Conservation (phyloP, 768 basidiomycete species). For the Tricholoma sp. region DNA sequence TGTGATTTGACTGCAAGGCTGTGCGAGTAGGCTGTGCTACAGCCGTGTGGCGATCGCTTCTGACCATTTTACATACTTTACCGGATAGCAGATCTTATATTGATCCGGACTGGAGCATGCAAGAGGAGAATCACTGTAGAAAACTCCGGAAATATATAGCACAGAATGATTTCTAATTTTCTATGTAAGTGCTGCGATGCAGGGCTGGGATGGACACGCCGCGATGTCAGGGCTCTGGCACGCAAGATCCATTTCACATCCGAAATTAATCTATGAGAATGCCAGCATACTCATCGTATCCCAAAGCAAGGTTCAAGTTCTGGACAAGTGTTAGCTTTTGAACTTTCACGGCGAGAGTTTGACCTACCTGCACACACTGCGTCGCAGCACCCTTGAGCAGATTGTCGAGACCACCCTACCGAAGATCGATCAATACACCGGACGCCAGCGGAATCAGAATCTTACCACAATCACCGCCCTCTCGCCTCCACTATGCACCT, state of each 20-base stretch:
- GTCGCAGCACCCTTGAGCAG: conserved; percentile 97
- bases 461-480: conserved; percentile 91
- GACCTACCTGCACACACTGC: conserved; percentile 88
- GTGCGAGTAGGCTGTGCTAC: background rate
- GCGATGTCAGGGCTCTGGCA: background rate
- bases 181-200: background rate
- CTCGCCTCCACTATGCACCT: conserved; percentile 85
- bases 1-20: background rate
- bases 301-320: conserved; percentile 89
- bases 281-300: conserved; percentile 80
- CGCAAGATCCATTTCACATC: background rate
- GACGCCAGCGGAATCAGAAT: conserved; percentile 13
- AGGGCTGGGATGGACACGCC: background rate
- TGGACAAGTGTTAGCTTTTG: conserved; percentile 20
- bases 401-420: conserved; percentile 90
- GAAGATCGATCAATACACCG: background rate
- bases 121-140: too few relatives aligned
- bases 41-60: background rate
- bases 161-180: background rate
- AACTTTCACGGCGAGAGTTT: background rate
- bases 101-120: background rate
- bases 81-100: background rate
- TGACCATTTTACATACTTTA: background rate
- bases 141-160: too few relatives aligned
- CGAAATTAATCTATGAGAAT: conserved; percentile 42